Percentiles rank a stretch among this genome's conserved stretches.
Conservation (phyloP, 164 flowering plant genomes). For the Houttuynia cordata region DNA sequence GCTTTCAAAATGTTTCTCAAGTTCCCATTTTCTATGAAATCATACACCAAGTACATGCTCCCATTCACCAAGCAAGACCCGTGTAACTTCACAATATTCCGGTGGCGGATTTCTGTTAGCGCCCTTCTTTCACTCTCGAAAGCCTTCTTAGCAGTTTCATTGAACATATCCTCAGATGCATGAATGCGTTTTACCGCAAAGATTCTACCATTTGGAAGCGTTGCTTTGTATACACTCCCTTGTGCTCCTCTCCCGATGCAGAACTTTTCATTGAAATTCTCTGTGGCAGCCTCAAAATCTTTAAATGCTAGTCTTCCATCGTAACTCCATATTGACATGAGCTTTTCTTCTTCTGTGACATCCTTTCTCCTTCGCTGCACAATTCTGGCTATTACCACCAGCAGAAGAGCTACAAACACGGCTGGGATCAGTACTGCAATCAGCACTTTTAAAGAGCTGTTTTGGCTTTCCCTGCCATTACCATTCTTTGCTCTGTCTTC, state of each 20-base stretch:
- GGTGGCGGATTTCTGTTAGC: constrained; percentile 18
- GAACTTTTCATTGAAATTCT: constrained; percentile 13
- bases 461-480: constrained; percentile 1
- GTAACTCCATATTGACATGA: constrained; percentile 12
- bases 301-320: constrained; percentile 8
- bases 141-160: not conserved
- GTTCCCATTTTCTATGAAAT: constrained; percentile 23
- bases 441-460: constrained; percentile 3
- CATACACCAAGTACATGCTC: constrained; percentile 20
- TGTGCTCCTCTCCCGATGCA: constrained; percentile 19
- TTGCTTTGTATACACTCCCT: constrained; percentile 21
- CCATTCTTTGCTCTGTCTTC: not conserved
- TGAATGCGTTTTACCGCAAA: constrained; percentile 18
- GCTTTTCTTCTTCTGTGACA: not conserved
- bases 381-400: not conserved
- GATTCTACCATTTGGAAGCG: constrained; percentile 4
- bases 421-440: constrained; percentile 5
- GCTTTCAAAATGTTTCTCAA: constrained; percentile 8
- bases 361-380: not conserved
- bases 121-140: constrained; percentile 14
- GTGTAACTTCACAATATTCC: constrained; percentile 25
- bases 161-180: not conserved
- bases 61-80: constrained; percentile 16
- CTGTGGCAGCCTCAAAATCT: constrained; percentile 13
- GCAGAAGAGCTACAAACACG: not conserved